Evolutionary conservation across 129 eudicot species (phyloP), one percentile per base, ranked within the genome.

Genomic region (Daucus carota): DNA sequence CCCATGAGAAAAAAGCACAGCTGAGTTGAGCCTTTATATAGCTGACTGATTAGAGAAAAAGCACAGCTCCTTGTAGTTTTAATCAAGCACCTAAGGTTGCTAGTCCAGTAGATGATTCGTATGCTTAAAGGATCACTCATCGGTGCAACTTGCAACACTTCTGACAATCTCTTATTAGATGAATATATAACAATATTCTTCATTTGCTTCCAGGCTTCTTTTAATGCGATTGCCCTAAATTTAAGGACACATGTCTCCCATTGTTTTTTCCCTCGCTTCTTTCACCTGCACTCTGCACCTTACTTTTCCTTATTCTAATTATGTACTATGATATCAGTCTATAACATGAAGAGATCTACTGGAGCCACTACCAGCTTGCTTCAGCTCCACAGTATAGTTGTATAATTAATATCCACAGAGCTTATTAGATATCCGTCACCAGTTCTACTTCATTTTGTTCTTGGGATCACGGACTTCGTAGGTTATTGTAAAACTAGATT

Each of bases 21-120:
- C 10, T n/a, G 76, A 71, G 66, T 80, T 66, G 32, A 63, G 80
- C 77, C 38, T 62, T 81, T 87, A 81, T 74, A 90, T 87, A 87
- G 82, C 40, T 42, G 78, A 81, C 71, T 36, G 74, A 74, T 8
- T 11, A 3, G 29, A 20, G 71, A 5, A 70, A 70, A 69, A 24
- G 17, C 6, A n/a, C 41, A 0, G 15, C 7, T 70, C 9, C 2
- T 70, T 72, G 28, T 80, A 79, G 70, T 67, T 80, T 54, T 65
- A 11, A 31, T 31, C 46, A 54, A 42, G n/a, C 69, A 62, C 36
- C 34, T 68, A 63, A 68, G 83, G 47, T 79, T 54, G 14, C 63
- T 54, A 60, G 76, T 24, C 69, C 43, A 34, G 70, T 44, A 59
- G 73, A 32, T 65, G 77, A 65, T 36, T 74, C 83, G 72, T 85